Percentiles rank a stretch among this genome's conserved stretches.
Evolutionary conservation across 768 basidiomycete species (phyloP).

Genomic region (Cubamyces sp.): DNA sequence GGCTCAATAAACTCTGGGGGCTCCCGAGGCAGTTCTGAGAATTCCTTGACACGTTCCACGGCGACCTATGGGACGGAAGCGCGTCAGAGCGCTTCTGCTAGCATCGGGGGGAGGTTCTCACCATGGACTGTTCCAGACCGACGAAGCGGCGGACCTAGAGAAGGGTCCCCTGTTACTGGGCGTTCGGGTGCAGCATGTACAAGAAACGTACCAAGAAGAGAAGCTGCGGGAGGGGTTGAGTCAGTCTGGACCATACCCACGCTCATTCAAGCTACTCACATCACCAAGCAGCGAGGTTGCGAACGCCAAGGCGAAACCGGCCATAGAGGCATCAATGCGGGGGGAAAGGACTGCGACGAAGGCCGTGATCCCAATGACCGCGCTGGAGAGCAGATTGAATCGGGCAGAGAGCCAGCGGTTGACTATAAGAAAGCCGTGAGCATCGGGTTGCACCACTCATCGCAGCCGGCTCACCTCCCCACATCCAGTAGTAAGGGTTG

Average conservation of each 20-base stretch:
- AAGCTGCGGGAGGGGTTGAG: constrained; percentile 40
- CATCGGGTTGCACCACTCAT: background rate
- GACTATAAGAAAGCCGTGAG: constrained; percentile 46
- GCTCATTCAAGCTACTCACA: constrained; percentile 39
- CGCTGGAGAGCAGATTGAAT: constrained; percentile 79
- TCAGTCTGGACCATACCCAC: constrained; percentile 25
- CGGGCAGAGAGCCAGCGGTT: constrained; percentile 91
- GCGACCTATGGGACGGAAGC: constrained; percentile 56
- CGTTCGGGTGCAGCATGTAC: background rate
- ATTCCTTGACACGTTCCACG: constrained; percentile 90
- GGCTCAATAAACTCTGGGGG: constrained; percentile 86
- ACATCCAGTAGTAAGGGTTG: constrained; percentile 90
- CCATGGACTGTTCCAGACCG: constrained; percentile 91
- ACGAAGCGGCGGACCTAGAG: constrained; percentile 74
- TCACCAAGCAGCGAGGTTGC: constrained; percentile 76
- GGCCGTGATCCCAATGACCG: constrained; percentile 74
- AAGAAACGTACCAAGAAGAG: constrained; percentile 56
- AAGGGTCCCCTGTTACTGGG: constrained; percentile 13
- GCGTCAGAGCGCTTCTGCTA: constrained; percentile 5
- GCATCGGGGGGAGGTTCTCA: constrained; percentile 34
- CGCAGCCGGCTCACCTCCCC: constrained; percentile 60
- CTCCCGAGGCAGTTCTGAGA: constrained; percentile 78
- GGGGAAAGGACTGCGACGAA: constrained; percentile 69
- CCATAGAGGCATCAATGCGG: constrained; percentile 75
- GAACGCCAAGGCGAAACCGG: constrained; percentile 87